Conservation (phyloP, 2,329 filamentous ascomycete genomes). For the Claviceps quebecensis region DNA sequence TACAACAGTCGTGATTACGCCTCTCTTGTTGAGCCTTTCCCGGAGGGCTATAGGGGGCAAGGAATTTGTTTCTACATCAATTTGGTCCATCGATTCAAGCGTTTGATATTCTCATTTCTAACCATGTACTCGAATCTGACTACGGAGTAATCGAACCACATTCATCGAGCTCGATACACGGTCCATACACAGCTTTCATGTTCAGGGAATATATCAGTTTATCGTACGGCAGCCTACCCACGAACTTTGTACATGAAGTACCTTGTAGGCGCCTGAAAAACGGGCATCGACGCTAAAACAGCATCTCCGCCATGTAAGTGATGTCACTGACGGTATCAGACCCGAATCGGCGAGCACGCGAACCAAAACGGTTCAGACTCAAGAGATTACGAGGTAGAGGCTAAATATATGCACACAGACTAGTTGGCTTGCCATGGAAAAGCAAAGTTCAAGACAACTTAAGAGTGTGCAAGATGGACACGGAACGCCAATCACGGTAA, state of each 20-base stretch:
- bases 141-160: too few relatives aligned
- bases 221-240: conserved; percentile 14
- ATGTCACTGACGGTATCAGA: conserved; percentile 18
- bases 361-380: conserved; percentile 38
- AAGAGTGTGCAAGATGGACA: conserved; percentile 64
- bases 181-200: too few relatives aligned
- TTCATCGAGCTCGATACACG: too few relatives aligned
- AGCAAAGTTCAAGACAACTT: conserved; percentile 72
- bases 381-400: conserved; percentile 26
- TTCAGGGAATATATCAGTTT: conserved; percentile 16
- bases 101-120: too few relatives aligned
- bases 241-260: conserved; percentile 17
- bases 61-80: too few relatives aligned
- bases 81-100: too few relatives aligned
- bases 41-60: too few relatives aligned
- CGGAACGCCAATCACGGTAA: not conserved
- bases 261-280: conserved; percentile 21
- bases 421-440: conserved; percentile 81
- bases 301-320: conserved; percentile 11
- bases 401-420: conserved; percentile 85
- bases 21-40: too few relatives aligned
- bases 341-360: conserved; percentile 13
- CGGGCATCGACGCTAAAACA: conserved; percentile 16
- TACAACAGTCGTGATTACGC: too few relatives aligned
- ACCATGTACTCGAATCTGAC: too few relatives aligned